Conservation (phyloP, 495 filamentous ascomycete genomes). For the Penicillium canariense region DNA sequence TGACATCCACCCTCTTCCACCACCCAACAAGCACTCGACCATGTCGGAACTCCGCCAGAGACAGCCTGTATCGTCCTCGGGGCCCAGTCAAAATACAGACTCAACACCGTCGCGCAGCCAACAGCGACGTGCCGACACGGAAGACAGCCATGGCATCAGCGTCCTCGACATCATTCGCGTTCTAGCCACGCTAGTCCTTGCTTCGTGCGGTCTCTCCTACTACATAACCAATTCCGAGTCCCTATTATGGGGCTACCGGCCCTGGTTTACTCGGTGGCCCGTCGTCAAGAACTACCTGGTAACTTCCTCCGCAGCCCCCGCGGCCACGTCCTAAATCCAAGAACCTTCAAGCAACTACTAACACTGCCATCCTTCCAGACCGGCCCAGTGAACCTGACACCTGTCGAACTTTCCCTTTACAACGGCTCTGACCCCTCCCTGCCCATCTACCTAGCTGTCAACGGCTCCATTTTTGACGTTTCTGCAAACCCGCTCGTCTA, state of each 20-base stretch:
- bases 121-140: constrained; percentile 8
- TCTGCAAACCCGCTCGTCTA: constrained; percentile 70
- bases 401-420: constrained; percentile 66
- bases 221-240: constrained; percentile 71
- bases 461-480: constrained; percentile 94
- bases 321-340: neutral
- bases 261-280: constrained; percentile 63
- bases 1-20: neutral
- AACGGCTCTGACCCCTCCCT: constrained; percentile 71
- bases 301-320: constrained; percentile 6
- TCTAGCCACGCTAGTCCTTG: constrained; percentile 63
- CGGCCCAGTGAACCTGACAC: constrained; percentile 63
- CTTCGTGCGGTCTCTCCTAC: constrained; percentile 72
- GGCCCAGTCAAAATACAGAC: constrained; percentile 9
- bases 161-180: constrained; percentile 75
- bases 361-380: constrained; percentile 34
- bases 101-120: neutral
- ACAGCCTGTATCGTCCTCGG: constrained; percentile 17
- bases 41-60: constrained; percentile 46
- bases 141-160: constrained; percentile 41
- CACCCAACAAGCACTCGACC: neutral
- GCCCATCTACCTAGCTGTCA: constrained; percentile 89
- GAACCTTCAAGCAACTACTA: neutral
- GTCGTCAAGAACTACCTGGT: constrained; percentile 65
- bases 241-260: constrained; percentile 65